A percentile compares a stretch with the other conserved stretches of the same genome.
These are phyloP conservation scores for Protostelium mycophagum DNA, from an alignment of 78 protist genomes.

Conservation along the genomic window DNA sequence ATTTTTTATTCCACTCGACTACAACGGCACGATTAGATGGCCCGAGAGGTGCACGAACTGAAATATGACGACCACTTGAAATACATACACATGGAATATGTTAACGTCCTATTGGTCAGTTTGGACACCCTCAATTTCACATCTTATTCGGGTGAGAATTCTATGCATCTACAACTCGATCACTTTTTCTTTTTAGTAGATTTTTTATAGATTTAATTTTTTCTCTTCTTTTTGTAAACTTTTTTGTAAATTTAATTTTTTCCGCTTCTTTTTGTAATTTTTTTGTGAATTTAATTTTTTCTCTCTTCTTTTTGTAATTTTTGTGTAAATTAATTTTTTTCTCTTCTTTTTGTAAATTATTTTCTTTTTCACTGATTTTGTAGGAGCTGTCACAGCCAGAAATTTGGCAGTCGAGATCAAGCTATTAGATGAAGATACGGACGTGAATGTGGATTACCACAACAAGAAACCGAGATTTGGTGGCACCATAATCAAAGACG, in stretches of 20 bases:
- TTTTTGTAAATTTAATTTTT: too few species aligned
- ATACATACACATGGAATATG: neutral
- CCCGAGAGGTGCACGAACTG: neutral
- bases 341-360: too few species aligned
- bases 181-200: too few species aligned
- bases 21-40: neutral
- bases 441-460: conserved; percentile 35
- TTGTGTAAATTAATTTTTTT: too few species aligned
- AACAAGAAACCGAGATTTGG: conserved; percentile 41
- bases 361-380: too few species aligned
- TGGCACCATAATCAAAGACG: neutral
- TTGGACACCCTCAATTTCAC: neutral
- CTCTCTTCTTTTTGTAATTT: too few species aligned
- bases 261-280: too few species aligned
- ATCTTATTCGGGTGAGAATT: neutral
- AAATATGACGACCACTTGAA: neutral
- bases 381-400: conserved; percentile 21
- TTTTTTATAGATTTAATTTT: too few species aligned
- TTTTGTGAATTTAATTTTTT: too few species aligned
- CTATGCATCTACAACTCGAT: too few species aligned
- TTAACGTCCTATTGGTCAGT: neutral
- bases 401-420: conserved; percentile 43
- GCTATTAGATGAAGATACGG: conserved; percentile 39
- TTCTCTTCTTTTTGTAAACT: too few species aligned
- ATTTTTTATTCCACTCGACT: neutral